These are phyloP conservation scores for Dissoconium aciculare DNA, from an alignment of 2,329 filamentous ascomycete species.

Conservation along the genomic window DNA sequence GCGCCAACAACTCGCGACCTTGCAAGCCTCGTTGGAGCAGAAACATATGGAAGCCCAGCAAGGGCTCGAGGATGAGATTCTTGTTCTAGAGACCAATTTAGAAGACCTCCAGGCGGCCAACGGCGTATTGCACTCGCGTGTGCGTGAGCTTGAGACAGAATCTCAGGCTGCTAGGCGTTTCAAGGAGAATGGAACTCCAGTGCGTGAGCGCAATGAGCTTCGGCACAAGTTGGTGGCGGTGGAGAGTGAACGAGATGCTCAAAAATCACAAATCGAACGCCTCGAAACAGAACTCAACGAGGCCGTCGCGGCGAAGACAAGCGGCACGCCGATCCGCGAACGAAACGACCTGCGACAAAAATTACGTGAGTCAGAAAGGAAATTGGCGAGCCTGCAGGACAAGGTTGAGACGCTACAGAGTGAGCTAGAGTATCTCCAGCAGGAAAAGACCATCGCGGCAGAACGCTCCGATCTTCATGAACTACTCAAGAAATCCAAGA, in stretches of 20 bases:
- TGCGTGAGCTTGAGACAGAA: conserved; percentile 28
- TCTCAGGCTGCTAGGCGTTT: conserved; percentile 23
- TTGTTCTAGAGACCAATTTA: conserved; percentile 30
- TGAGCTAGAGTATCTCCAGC: conserved; percentile 41
- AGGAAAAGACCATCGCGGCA: conserved; percentile 36
- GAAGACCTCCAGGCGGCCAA: conserved; percentile 35
- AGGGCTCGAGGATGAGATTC: conserved; percentile 43
- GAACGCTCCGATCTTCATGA: conserved; percentile 47
- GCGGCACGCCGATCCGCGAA: conserved; percentile 21
- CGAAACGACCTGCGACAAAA: conserved; percentile 22
- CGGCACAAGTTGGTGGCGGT: conserved; percentile 19
- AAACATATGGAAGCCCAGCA: conserved; percentile 24
- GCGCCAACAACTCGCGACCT: conserved; percentile 33
- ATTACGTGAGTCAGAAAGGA: conserved; percentile 23
- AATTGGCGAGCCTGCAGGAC: conserved; percentile 31
- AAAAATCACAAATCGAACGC: conserved; percentile 22
- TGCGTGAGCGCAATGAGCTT: conserved; percentile 23
- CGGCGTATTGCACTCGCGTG: conserved; percentile 44
- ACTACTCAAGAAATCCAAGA: conserved; percentile 46
- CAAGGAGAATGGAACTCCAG: conserved; percentile 24
- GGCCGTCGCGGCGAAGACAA: conserved; percentile 15
- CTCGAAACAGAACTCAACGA: conserved; percentile 25
- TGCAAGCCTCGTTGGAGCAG: conserved; percentile 35
- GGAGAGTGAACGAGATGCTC: conserved; percentile 19
- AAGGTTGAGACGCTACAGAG: conserved; percentile 43